Evolutionary conservation across 192 early-diverging fungal species (phyloP).

Genomic region (Phlyctochytrium planicorne): DNA sequence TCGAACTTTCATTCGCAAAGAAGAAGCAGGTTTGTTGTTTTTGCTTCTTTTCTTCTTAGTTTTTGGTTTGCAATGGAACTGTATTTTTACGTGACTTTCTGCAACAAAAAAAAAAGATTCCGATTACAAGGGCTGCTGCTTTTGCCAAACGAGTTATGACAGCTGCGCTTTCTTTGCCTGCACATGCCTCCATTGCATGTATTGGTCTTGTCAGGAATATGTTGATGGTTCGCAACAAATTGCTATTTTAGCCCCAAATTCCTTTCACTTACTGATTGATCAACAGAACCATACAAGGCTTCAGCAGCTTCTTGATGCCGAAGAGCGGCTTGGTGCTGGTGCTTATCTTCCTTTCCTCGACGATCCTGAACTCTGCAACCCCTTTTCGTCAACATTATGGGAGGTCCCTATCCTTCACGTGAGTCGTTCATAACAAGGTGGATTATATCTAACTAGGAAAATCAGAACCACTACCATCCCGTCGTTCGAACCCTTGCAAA

Average conservation of each 20-base stretch:
- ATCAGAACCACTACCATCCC: conserved; percentile 48
- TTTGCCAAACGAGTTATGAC: conserved; percentile 83
- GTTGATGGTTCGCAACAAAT: conserved; percentile 48
- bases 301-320: conserved; percentile 61
- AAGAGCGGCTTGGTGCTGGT: conserved; percentile 73
- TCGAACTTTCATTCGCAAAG: conserved; percentile 86
- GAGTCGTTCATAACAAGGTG: conserved; percentile 18
- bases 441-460: neutral
- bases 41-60: conserved; percentile 10
- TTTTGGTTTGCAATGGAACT: too few species aligned
- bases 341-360: conserved; percentile 77
- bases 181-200: conserved; percentile 67
- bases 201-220: conserved; percentile 63
- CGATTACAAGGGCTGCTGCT: conserved; percentile 77
- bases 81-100: neutral
- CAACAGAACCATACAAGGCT: conserved; percentile 61
- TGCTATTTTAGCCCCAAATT: conserved; percentile 26
- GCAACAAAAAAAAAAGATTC: conserved; percentile 48
- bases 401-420: conserved; percentile 80
- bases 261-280: conserved; percentile 44
- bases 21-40: conserved; percentile 46
- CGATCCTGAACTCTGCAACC: conserved; percentile 94
- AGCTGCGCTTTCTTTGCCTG: conserved; percentile 72
- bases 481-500: conserved; percentile 40
- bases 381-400: conserved; percentile 87